Percentiles rank a stretch among this genome's conserved stretches.
These are phyloP conservation scores for Talaromyces islandicus DNA, from an alignment of 2,329 filamentous ascomycete genomes.

Conservation along the genomic window DNA sequence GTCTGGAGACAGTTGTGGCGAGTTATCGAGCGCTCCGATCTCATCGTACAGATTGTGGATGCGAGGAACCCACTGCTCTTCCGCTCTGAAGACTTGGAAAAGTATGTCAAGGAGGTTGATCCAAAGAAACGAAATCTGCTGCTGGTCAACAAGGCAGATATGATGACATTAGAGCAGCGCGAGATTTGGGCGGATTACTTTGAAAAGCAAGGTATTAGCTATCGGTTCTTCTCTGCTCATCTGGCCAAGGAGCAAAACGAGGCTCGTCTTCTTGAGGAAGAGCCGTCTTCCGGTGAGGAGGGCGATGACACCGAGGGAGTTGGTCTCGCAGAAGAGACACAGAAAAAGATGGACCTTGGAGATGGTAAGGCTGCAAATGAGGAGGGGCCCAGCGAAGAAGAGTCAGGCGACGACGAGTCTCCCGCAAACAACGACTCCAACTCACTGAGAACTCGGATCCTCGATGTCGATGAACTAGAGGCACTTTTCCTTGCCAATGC, in stretches of 20 bases:
- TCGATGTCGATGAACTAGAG: conserved; percentile 91
- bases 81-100: conserved; percentile 85
- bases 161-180: conserved; percentile 88
- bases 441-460: conserved; percentile 61
- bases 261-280: conserved; percentile 51
- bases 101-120: conserved; percentile 90
- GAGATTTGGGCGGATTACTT: conserved; percentile 83
- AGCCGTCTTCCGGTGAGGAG: conserved; percentile 15
- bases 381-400: conserved; percentile 26
- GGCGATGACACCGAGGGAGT: conserved; percentile 42
- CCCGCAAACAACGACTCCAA: conserved; percentile 21
- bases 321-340: conserved; percentile 35
- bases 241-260: conserved; percentile 88
- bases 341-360: conserved; percentile 42
- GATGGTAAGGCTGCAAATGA: conserved; percentile 32
- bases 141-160: conserved; percentile 97
- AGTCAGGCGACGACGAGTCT: conserved; percentile 23
- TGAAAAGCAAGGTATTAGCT: conserved; percentile 71
- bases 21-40: conserved; percentile 92
- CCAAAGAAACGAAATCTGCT: conserved; percentile 82
- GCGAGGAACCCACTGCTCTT: conserved; percentile 92
- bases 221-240: conserved; percentile 93
- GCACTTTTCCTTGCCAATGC: conserved; percentile 76
- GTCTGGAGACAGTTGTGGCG: conserved; percentile 98
- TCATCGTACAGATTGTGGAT: conserved; percentile 97